Percentiles rank a stretch among this genome's conserved stretches.
Conservation (phyloP, 768 basidiomycete species). For the Lactarius hengduanensis region DNA sequence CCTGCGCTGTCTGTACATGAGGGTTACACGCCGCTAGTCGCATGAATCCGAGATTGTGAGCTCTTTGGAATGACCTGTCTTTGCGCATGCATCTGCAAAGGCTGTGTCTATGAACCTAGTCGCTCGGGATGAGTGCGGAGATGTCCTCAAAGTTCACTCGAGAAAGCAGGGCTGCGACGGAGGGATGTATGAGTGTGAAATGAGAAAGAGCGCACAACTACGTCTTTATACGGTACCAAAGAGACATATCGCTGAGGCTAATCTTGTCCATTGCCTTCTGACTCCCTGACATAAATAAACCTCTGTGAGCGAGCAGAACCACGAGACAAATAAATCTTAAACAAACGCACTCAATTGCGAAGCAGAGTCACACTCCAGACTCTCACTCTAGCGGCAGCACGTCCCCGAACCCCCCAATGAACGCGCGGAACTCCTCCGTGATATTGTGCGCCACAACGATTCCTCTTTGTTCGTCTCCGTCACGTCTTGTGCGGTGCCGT, state of each 20-base stretch:
- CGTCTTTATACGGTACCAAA: too few species aligned
- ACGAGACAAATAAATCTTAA: too few species aligned
- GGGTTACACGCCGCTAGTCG: background rate
- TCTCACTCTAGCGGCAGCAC: too few species aligned
- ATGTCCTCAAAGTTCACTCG: conserved; percentile 39
- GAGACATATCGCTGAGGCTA: too few species aligned
- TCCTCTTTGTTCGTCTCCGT: conserved; percentile 77
- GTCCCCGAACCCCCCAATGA: conserved; percentile 73
- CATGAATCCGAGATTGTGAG: conserved; percentile 54
- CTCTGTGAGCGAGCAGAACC: too few species aligned
- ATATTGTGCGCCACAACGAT: conserved; percentile 80
- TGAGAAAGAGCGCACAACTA: too few species aligned
- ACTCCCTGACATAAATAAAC: too few species aligned
- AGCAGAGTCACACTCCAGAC: too few species aligned
- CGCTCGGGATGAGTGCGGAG: conserved; percentile 53
- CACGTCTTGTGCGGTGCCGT: conserved; percentile 50
- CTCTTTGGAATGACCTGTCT: conserved; percentile 72
- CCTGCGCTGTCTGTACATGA: conserved; percentile 38
- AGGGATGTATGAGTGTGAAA: too few species aligned
- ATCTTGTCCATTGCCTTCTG: too few species aligned
- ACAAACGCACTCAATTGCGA: too few species aligned
- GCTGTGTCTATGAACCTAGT: conserved; percentile 81
- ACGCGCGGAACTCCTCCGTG: conserved; percentile 78
- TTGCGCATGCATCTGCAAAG: conserved; percentile 88
- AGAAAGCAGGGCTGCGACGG: conserved; percentile 65